Conservation (phyloP, 306 rosid genomes). For the Prunus davidiana region DNA sequence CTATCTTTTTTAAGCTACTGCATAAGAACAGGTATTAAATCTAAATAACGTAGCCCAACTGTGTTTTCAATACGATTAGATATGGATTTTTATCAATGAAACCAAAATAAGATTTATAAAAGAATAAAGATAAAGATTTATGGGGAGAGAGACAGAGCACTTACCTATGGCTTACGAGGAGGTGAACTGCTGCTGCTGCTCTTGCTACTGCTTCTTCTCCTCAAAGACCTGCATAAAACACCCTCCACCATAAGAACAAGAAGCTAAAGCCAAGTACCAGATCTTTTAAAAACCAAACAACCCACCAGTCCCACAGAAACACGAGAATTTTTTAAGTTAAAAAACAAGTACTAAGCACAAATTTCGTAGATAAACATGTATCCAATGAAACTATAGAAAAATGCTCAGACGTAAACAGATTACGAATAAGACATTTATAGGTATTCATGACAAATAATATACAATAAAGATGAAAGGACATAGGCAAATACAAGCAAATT, state of each 20-base stretch:
- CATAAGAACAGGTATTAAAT: neutral
- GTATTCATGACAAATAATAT: neutral
- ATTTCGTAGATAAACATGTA: neutral
- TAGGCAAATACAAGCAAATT: neutral
- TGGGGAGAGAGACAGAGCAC: slow-evolving; percentile 1
- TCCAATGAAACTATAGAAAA: neutral
- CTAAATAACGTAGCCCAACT: neutral
- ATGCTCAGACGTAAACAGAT: neutral
- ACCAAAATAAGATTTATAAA: neutral
- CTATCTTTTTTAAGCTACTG: neutral
- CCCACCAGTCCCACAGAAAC: neutral
- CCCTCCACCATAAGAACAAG: neutral
- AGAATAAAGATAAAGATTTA: no score
- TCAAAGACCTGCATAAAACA: slow-evolving; percentile 57
- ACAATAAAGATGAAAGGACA: neutral
- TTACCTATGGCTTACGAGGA: slow-evolving; percentile 54
- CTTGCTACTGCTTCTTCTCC: slow-evolving; percentile 82
- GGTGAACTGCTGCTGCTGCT: slow-evolving; percentile 95
- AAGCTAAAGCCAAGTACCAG: neutral
- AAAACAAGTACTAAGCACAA: neutral
- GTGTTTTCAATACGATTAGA: neutral
- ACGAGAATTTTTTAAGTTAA: neutral
- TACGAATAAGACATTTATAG: neutral
- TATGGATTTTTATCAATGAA: neutral
- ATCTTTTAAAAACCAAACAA: neutral